A percentile compares a stretch with the other conserved stretches of the same genome.
Evolutionary conservation across 768 basidiomycete genomes (phyloP).

Genomic region (Mycena amicta): DNA sequence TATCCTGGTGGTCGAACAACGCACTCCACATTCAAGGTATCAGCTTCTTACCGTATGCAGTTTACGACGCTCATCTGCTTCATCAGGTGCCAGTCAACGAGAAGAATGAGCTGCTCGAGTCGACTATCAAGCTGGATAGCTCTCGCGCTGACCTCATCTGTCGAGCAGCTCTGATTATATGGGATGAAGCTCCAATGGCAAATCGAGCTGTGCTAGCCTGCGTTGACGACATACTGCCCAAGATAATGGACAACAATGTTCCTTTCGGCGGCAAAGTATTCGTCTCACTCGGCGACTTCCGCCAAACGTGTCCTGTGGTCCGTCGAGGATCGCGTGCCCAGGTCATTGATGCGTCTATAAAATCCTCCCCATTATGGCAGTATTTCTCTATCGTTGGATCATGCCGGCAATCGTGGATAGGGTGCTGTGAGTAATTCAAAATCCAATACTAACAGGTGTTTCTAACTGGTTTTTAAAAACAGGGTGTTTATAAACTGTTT

Average conservation of each 20-base stretch:
- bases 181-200: neutral
- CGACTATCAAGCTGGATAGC: neutral
- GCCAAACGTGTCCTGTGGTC: too few species aligned
- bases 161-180: neutral
- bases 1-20: too few species aligned
- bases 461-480: too few species aligned
- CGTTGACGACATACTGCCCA: neutral
- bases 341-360: conserved; percentile 20
- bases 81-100: neutral
- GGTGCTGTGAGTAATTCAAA: too few species aligned
- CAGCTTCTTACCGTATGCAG: neutral
- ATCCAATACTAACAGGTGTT: too few species aligned
- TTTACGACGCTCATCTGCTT: neutral
- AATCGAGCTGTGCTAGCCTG: neutral
- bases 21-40: conserved; percentile 43
- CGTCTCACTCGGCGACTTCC: too few species aligned
- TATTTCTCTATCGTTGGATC: too few species aligned
- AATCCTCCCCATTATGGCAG: conserved; percentile 16
- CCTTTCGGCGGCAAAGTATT: neutral
- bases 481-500: too few species aligned
- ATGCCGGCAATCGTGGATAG: too few species aligned
- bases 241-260: neutral
- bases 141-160: neutral
- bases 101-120: neutral
- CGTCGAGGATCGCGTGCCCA: conserved; percentile 4